Base-by-base conservation (phyloP, 1,139 yeast species). In the Geotrichum cucujoidarum region DNA sequence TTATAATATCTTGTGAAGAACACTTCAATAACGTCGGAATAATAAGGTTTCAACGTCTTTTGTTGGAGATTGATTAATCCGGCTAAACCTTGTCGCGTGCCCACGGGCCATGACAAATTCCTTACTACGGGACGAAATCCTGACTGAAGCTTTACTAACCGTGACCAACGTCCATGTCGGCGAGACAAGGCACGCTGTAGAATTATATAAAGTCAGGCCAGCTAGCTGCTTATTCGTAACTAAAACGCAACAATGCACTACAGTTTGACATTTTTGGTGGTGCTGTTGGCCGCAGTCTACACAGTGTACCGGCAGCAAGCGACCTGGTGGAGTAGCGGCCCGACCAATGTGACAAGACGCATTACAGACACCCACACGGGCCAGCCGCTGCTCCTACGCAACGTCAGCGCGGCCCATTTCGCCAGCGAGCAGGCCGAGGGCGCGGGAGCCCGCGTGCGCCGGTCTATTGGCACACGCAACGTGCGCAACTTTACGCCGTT, bases 341-440 rank as follows among this genome's bases (percentile, higher is more conserved):
- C 27, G 27, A 10, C 27, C 10, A n/a, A n/a, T n/a, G n/a, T n/a
- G n/a, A n/a, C n/a, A n/a, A n/a, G 7, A 10, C 3, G 7, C 25
- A 21, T 16, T n/a, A 13, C 38, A 10, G 11, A 25, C 16, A 4
- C 17, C 14, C n/a, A 20, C 87, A n/a, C 22, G 13, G 27, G 25
- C 20, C 11, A 16, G 10, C 6, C 13, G 13, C 56, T 56, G 45
- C 48, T 43, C 2, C 51, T 60, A 22, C 76, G 92, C 73, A 66
- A 82, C 11, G 74, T 87, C 53, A 66, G 75, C 39, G 80, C 78
- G 61, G 71, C 77, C 43, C 74, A 86, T 56, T 68, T 76, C 50
- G 92, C 94, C 27, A 61, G 76, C 45, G 89, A 86, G 61, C 90
- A 84, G 63, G 73, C 83, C 17, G 96, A 88, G 68, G 96, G 96